Percentiles rank a stretch among this genome's conserved stretches.
These are phyloP conservation scores for Mayamaea pseudoterrestris DNA, from an alignment of 108 stramenopile genomes.

Conservation along the genomic window DNA sequence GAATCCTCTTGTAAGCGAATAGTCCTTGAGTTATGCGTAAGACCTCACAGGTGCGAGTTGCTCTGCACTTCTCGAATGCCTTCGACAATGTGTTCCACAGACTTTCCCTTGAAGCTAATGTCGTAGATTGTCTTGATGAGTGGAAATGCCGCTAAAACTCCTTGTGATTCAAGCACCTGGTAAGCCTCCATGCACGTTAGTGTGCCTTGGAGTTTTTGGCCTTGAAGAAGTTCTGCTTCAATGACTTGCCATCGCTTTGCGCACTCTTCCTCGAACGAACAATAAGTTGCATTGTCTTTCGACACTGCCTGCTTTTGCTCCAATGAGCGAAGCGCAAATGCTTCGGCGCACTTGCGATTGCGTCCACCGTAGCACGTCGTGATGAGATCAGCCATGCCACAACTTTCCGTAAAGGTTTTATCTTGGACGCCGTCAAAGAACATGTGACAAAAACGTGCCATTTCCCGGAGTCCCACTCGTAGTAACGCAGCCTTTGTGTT, in stretches of 20 bases:
- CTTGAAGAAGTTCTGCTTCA: conserved; percentile 73
- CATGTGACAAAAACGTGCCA: conserved; percentile 80
- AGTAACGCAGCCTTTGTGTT: conserved; percentile 97
- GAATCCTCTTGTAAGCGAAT: too few relatives aligned
- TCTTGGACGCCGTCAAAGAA: conserved; percentile 71
- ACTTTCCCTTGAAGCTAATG: conserved; percentile 61
- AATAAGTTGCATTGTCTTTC: conserved; percentile 3
- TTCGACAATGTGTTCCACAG: conserved; percentile 43
- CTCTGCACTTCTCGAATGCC: conserved; percentile 27
- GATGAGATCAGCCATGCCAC: conserved; percentile 95
- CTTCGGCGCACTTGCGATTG: conserved; percentile 90
- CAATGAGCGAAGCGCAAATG: too few relatives aligned
- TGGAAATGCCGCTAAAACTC: conserved; percentile 64
- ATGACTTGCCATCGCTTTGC: conserved; percentile 52
- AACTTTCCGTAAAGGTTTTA: conserved; percentile 82
- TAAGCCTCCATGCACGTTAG: conserved; percentile 76
- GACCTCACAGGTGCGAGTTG: conserved; percentile 2
- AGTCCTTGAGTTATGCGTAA: too few relatives aligned
- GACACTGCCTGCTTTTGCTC: conserved; percentile 6
- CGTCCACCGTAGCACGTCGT: conserved; percentile 96
- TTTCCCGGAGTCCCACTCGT: conserved; percentile 83
- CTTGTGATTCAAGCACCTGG: conserved; percentile 40
- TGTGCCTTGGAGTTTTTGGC: conserved; percentile 93
- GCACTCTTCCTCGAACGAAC: too few relatives aligned
- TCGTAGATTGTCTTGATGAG: conserved; percentile 76